Conservation (phyloP, 306 rosid genomes). For the Corylus americana region DNA sequence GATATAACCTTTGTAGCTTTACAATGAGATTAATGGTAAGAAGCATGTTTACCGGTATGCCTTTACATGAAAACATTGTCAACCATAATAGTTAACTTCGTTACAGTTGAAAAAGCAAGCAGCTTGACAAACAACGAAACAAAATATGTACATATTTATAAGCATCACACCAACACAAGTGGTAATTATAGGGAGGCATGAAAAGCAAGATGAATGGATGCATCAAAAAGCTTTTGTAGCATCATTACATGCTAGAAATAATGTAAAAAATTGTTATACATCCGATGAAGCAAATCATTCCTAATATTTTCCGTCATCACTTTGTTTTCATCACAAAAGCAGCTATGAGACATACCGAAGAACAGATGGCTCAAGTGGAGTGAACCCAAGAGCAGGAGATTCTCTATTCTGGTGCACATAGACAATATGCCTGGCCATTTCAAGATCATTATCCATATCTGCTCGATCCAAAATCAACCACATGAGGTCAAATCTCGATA, state of each 20-base stretch:
- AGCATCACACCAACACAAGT: background rate
- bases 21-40: background rate
- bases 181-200: background rate
- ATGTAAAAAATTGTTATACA: background rate
- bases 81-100: background rate
- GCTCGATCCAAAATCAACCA: constrained; percentile 99
- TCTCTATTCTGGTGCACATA: constrained; percentile 92
- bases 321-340: constrained; percentile 8
- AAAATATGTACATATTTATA: background rate
- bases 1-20: background rate
- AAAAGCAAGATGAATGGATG: background rate
- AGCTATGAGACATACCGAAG: constrained; percentile 62
- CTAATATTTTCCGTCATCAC: constrained; percentile 8
- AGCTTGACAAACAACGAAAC: background rate
- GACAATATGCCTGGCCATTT: constrained; percentile 95
- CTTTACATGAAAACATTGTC: background rate
- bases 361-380: constrained; percentile 94
- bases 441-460: constrained; percentile 96
- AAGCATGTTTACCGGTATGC: background rate
- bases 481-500: constrained; percentile 93
- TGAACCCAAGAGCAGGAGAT: constrained; percentile 90
- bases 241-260: background rate
- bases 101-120: background rate
- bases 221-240: background rate
- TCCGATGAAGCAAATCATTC: constrained; percentile 4